phyloP scores from a whole-genome alignment of 2,329 filamentous ascomycete species.

The Orbilia ellipsospora region DNA sequence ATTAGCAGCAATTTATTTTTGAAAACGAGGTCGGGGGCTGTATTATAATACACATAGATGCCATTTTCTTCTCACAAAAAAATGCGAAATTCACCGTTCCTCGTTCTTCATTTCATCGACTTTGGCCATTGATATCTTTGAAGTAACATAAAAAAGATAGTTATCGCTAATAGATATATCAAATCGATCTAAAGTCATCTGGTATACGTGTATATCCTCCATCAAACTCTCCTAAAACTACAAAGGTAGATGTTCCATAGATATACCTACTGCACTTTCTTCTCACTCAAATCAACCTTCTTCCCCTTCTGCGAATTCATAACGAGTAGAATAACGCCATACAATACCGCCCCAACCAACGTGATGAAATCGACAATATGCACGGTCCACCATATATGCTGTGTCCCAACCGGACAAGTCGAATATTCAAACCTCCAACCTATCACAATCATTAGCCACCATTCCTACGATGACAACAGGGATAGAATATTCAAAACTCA shows the following conservation, averaged over 20 bases:
- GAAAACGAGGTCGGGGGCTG: conserved; percentile 5
- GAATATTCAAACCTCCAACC: conserved; percentile 86
- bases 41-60: conserved; percentile 34
- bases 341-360: conserved; percentile 52
- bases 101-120: too few relatives aligned
- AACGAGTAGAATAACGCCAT: conserved; percentile 4
- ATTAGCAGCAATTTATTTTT: too few relatives aligned
- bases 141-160: too few relatives aligned
- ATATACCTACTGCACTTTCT: conserved; percentile 9
- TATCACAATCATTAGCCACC: conserved; percentile 60
- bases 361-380: conserved; percentile 76
- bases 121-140: too few relatives aligned
- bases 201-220: too few relatives aligned
- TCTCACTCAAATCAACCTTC: background rate
- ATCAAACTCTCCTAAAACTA: too few relatives aligned
- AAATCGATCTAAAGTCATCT: too few relatives aligned
- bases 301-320: background rate
- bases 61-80: too few relatives aligned
- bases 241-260: too few relatives aligned
- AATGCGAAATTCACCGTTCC: too few relatives aligned
- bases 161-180: too few relatives aligned
- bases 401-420: conserved; percentile 81
- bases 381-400: conserved; percentile 94
- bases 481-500: conserved; percentile 33
- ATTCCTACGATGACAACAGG: background rate